Percentiles rank a stretch among this genome's conserved stretches.
phyloP scores from a whole-genome alignment of 805 yeast genomes.

The Myxozyma monticola region DNA sequence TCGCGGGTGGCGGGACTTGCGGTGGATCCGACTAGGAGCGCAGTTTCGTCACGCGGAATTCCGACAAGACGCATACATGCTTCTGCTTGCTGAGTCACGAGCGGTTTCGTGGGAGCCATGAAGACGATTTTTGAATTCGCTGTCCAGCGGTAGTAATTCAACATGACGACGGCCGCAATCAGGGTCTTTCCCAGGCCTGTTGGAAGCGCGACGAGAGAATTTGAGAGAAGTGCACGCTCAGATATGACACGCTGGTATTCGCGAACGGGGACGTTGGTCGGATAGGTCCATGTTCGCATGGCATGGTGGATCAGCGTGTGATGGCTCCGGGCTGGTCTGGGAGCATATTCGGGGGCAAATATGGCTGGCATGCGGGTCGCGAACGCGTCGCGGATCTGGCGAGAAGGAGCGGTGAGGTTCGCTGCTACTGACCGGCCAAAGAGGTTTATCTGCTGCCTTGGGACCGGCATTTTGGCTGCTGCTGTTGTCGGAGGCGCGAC shows the following conservation, averaged over 20 bases:
- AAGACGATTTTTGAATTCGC: slow-evolving; percentile 75
- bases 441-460: slow-evolving; percentile 7
- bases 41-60: slow-evolving; percentile 71
- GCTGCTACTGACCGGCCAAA: slow-evolving; percentile 13
- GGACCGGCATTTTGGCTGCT: background rate
- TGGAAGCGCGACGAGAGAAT: slow-evolving; percentile 85
- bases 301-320: slow-evolving; percentile 49
- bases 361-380: background rate
- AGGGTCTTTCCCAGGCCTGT: slow-evolving; percentile 98
- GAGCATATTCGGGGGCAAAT: slow-evolving; percentile 12
- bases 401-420: slow-evolving; percentile 1
- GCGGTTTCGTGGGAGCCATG: slow-evolving; percentile 95
- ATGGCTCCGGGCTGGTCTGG: slow-evolving; percentile 15
- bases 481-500: background rate
- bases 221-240: slow-evolving; percentile 65
- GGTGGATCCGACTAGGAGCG: slow-evolving; percentile 66
- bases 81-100: slow-evolving; percentile 93
- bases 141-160: slow-evolving; percentile 87
- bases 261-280: slow-evolving; percentile 78
- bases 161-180: slow-evolving; percentile 91
- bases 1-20: slow-evolving; percentile 56
- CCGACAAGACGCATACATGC: slow-evolving; percentile 90
- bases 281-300: slow-evolving; percentile 64
- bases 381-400: background rate
- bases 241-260: slow-evolving; percentile 88